A percentile compares a stretch with the other conserved stretches of the same genome.
These are phyloP conservation scores for Helichrysum umbraculigerum DNA, from an alignment of 129 eudicot species.

Conservation along the genomic window DNA sequence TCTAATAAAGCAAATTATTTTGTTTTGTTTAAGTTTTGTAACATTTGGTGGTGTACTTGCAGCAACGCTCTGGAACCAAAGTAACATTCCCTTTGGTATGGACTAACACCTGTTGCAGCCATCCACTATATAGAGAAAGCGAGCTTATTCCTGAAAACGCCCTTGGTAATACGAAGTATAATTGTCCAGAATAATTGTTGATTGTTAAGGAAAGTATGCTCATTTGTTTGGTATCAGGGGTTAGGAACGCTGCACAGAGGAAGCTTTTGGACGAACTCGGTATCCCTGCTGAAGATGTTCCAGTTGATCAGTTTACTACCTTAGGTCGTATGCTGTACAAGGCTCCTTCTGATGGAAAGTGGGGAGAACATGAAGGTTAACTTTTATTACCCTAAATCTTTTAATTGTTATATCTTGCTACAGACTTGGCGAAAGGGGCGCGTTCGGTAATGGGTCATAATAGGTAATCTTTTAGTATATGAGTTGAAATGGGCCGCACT, in stretches of 20 bases:
- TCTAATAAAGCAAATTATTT: not conserved
- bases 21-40: not conserved
- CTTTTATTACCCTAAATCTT: not conserved
- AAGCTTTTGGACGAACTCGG: slow-evolving; percentile 96
- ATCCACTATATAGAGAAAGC: slow-evolving; percentile 81
- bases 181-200: not conserved
- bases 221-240: slow-evolving; percentile 47
- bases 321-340: slow-evolving; percentile 94
- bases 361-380: slow-evolving; percentile 99
- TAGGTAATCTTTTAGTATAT: not conserved
- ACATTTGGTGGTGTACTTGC: slow-evolving; percentile 23
- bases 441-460: not conserved
- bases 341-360: slow-evolving; percentile 98
- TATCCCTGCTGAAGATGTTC: slow-evolving; percentile 84
- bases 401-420: not conserved
- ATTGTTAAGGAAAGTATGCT: not conserved
- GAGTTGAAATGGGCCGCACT: not conserved
- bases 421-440: not conserved
- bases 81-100: slow-evolving; percentile 97
- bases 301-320: slow-evolving; percentile 85
- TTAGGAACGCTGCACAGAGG: slow-evolving; percentile 97
- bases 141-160: slow-evolving; percentile 75
- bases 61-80: slow-evolving; percentile 96
- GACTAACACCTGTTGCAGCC: slow-evolving; percentile 99
- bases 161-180: slow-evolving; percentile 52